phyloP scores from a whole-genome alignment of 495 filamentous ascomycete genomes.

The Hyphodiscus hymeniophilus region DNA sequence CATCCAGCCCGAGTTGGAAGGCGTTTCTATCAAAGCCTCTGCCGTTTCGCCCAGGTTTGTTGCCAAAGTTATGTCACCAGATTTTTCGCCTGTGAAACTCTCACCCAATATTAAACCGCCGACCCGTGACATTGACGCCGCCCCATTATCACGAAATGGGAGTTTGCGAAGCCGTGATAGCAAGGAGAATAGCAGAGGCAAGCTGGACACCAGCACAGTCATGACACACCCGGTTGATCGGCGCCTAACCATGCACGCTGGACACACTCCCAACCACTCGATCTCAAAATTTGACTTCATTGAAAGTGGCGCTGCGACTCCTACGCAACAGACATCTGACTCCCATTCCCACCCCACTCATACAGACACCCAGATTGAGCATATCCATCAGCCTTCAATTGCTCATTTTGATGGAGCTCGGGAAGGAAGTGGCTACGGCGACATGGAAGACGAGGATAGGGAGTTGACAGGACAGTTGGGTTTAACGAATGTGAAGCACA shows the following conservation, averaged over 20 bases:
- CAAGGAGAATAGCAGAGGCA: background rate
- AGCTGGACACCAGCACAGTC: slow-evolving; percentile 12
- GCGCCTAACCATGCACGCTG: slow-evolving; percentile 24
- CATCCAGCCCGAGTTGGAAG: slow-evolving; percentile 23
- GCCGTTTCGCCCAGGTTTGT: slow-evolving; percentile 21
- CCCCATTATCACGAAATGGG: background rate
- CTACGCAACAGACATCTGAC: slow-evolving; percentile 12
- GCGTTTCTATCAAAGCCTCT: slow-evolving; percentile 21
- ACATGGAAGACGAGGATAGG: slow-evolving; percentile 12
- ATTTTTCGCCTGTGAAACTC: slow-evolving; percentile 9
- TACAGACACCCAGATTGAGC: background rate
- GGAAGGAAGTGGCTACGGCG: background rate
- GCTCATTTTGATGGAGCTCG: background rate
- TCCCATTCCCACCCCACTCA: background rate
- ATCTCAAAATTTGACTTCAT: slow-evolving; percentile 15
- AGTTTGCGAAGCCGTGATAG: background rate
- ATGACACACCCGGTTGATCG: slow-evolving; percentile 13
- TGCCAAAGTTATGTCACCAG: slow-evolving; percentile 19
- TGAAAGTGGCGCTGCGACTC: slow-evolving; percentile 18
- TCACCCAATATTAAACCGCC: slow-evolving; percentile 10
- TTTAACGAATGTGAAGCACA: slow-evolving; percentile 10
- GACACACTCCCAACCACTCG: slow-evolving; percentile 25
- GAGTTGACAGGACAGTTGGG: slow-evolving; percentile 18
- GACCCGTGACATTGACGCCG: background rate
- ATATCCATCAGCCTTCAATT: slow-evolving; percentile 4